phyloP scores from a whole-genome alignment of 225 moss, liverwort and hornwort species.

The Sphagnum tenellum region DNA sequence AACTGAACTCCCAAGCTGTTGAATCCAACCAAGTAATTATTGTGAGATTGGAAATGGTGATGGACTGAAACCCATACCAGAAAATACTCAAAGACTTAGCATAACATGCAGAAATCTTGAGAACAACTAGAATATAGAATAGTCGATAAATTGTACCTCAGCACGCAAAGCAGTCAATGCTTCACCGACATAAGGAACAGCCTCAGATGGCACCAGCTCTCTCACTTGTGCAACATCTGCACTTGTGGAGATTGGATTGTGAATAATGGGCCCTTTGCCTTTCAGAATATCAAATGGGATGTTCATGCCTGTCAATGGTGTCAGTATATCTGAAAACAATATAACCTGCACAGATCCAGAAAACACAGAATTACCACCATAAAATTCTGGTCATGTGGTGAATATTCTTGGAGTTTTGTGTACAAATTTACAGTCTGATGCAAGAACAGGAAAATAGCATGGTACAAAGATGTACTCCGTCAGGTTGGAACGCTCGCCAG shows the following conservation, averaged over 20 bases:
- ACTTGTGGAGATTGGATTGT: slow-evolving; percentile 71
- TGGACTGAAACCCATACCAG: too few species aligned
- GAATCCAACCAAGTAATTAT: too few species aligned
- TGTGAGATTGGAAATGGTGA: too few species aligned
- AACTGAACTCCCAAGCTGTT: too few species aligned
- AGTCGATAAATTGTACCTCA: slow-evolving; percentile 28
- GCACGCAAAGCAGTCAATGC: slow-evolving; percentile 65
- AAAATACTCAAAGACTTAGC: too few species aligned
- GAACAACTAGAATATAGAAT: too few species aligned
- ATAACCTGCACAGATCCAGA: slow-evolving; percentile 47
- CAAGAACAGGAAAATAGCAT: too few species aligned
- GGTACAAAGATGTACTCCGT: slow-evolving; percentile 46
- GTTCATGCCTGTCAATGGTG: slow-evolving; percentile 94
- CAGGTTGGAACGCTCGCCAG: slow-evolving; percentile 87
- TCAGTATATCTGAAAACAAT: slow-evolving; percentile 95
- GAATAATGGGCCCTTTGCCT: slow-evolving; percentile 76
- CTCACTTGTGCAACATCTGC: slow-evolving; percentile 67
- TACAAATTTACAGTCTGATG: too few species aligned
- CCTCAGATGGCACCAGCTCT: slow-evolving; percentile 78
- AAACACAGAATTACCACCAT: too few species aligned
- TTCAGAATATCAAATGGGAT: slow-evolving; percentile 90
- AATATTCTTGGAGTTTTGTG: too few species aligned
- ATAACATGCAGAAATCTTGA: too few species aligned
- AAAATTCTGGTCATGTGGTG: too few species aligned
- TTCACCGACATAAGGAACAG: slow-evolving; percentile 86